These are phyloP conservation scores for Wickerhamiella sorbophila DNA, from an alignment of 805 yeast species.

Conservation along the genomic window DNA sequence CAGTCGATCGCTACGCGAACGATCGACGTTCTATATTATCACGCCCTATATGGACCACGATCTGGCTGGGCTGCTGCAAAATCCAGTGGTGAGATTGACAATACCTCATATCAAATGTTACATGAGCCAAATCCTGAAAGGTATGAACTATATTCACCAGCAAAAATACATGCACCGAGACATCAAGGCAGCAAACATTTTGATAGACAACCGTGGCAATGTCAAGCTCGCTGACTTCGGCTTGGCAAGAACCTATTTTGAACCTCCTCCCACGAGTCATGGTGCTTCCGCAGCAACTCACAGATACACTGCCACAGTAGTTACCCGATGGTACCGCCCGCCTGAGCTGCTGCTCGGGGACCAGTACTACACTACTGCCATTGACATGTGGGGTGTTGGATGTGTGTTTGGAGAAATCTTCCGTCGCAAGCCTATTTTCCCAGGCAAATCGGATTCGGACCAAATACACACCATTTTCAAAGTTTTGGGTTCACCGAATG, in stretches of 20 bases:
- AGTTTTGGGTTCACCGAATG: conserved; percentile 66
- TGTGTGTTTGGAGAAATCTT: conserved; percentile 91
- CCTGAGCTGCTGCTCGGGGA: conserved; percentile 87
- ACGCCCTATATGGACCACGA: conserved; percentile 89
- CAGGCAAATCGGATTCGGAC: conserved; percentile 74
- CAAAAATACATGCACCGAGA: conserved; percentile 64
- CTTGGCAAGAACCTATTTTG: conserved; percentile 62
- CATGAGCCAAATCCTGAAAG: conserved; percentile 61
- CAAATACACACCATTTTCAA: conserved; percentile 74
- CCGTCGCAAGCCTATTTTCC: conserved; percentile 65
- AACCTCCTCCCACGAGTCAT: conserved; percentile 38
- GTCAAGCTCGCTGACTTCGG: conserved; percentile 94
- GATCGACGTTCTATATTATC: conserved; percentile 58
- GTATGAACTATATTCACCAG: conserved; percentile 67
- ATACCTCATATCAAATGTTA: conserved; percentile 70
- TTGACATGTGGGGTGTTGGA: conserved; percentile 96
- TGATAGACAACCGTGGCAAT: conserved; percentile 60
- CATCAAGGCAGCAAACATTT: conserved; percentile 89
- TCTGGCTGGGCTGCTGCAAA: conserved; percentile 75
- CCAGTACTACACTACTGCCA: conserved; percentile 76
- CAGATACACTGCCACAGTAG: conserved; percentile 56
- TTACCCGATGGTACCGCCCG: conserved; percentile 95
- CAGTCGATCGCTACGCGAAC: conserved; percentile 18
- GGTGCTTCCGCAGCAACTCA: conserved; percentile 31
- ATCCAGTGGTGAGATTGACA: conserved; percentile 47